Evolutionary conservation across 163 green algal species (phyloP).

Genomic region (Chloromonas sp.): DNA sequence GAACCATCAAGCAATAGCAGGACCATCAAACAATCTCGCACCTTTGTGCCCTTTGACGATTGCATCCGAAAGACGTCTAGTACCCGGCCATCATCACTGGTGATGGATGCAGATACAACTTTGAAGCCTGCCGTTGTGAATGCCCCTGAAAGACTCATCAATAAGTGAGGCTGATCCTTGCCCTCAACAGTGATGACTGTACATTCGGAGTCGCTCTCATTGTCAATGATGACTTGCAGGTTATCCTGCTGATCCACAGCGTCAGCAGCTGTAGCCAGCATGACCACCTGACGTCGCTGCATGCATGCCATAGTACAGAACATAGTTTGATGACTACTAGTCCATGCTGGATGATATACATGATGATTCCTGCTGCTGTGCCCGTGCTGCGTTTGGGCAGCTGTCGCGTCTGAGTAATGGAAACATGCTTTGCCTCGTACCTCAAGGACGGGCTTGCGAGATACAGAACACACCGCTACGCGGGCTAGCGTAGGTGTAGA

Average conservation of each 20-base stretch:
- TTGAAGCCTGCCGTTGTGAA: constrained; percentile 47
- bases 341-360: too few relatives aligned
- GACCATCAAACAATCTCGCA: constrained; percentile 5
- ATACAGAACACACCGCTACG: too few relatives aligned
- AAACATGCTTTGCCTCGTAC: too few relatives aligned
- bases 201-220: constrained; percentile 45
- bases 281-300: not conserved
- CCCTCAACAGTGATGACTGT: constrained; percentile 57
- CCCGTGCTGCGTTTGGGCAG: too few relatives aligned
- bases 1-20: too few relatives aligned
- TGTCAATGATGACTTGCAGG: constrained; percentile 54
- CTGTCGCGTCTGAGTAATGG: too few relatives aligned
- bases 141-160: constrained; percentile 56
- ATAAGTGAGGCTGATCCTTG: constrained; percentile 52
- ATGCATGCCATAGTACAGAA: too few relatives aligned
- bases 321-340: too few relatives aligned
- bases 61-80: constrained; percentile 69
- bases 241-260: not conserved
- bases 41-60: constrained; percentile 48
- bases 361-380: too few relatives aligned
- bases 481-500: too few relatives aligned
- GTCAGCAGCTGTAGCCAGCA: constrained; percentile 2
- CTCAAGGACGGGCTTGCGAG: too few relatives aligned
- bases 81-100: constrained; percentile 49
- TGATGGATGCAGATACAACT: constrained; percentile 58